Evolutionary conservation across 306 rosid species (phyloP).

Genomic region (Morella rubra): DNA sequence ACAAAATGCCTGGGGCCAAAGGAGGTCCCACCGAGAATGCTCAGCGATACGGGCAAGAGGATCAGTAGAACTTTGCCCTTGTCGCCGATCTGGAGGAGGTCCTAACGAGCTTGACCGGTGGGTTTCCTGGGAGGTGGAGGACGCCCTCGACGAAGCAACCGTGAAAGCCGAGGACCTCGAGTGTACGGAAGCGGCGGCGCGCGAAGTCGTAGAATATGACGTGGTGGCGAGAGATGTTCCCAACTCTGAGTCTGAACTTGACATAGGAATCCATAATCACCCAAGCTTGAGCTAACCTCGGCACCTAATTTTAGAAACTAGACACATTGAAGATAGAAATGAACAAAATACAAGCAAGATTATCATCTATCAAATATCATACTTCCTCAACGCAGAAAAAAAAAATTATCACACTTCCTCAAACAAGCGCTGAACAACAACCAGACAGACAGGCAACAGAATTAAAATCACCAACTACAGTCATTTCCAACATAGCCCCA

Average conservation of each 20-base stretch:
- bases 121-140: conserved; percentile 88
- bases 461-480: background rate
- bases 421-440: too few species aligned
- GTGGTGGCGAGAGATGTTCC: conserved; percentile 93
- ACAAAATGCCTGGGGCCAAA: conserved; percentile 57
- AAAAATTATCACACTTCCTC: too few species aligned
- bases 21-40: conserved; percentile 61
- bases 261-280: background rate
- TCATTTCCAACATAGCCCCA: background rate
- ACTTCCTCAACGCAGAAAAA: too few species aligned
- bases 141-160: conserved; percentile 98
- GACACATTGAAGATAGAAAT: background rate
- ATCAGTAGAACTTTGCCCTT: conserved; percentile 96
- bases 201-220: conserved; percentile 96
- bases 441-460: background rate
- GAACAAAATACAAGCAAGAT: background rate
- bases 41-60: conserved; percentile 71
- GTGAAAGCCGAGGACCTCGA: conserved; percentile 88
- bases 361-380: background rate
- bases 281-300: too few species aligned
- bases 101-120: conserved; percentile 93
- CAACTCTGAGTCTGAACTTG: background rate
- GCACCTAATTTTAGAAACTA: background rate
- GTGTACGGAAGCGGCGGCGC: conserved; percentile 94
- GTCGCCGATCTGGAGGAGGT: conserved; percentile 94